These are phyloP conservation scores for Ustilaginoidea virens DNA, from an alignment of 2,329 filamentous ascomycete species.

Conservation along the genomic window DNA sequence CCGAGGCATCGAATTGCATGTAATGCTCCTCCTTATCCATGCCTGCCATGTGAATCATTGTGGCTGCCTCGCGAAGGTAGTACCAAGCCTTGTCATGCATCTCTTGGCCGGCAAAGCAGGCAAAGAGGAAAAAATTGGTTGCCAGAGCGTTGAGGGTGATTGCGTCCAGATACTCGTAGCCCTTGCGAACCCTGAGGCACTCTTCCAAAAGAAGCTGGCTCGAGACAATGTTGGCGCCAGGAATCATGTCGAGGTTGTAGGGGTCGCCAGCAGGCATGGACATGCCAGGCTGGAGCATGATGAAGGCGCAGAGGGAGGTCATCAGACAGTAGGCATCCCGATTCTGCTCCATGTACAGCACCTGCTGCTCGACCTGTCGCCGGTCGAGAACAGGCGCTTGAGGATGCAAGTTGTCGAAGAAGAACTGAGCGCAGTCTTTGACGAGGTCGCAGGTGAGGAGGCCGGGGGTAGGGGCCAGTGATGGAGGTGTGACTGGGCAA, in stretches of 20 bases:
- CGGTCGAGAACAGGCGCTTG: slow-evolving; percentile 48
- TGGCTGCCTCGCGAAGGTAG: slow-evolving; percentile 61
- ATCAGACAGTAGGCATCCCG: slow-evolving; percentile 49
- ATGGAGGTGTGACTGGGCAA: slow-evolving; percentile 29
- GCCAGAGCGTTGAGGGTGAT: slow-evolving; percentile 43
- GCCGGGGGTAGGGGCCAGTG: slow-evolving; percentile 39
- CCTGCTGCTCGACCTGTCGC: slow-evolving; percentile 39
- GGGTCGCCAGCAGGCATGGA: slow-evolving; percentile 40
- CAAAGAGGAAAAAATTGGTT: slow-evolving; percentile 70
- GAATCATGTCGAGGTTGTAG: slow-evolving; percentile 38
- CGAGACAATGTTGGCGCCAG: slow-evolving; percentile 45
- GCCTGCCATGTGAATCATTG: slow-evolving; percentile 44
- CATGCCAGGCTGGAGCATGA: slow-evolving; percentile 56
- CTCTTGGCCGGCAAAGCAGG: slow-evolving; percentile 54
- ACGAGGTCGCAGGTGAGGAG: slow-evolving; percentile 46
- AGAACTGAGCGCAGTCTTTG: slow-evolving; percentile 52
- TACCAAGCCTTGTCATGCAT: slow-evolving; percentile 68
- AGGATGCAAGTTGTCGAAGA: slow-evolving; percentile 51
- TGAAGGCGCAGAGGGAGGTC: slow-evolving; percentile 49
- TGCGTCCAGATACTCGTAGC: slow-evolving; percentile 41
- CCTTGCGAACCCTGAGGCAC: slow-evolving; percentile 46
- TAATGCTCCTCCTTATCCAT: slow-evolving; percentile 52
- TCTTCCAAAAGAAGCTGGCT: slow-evolving; percentile 55
- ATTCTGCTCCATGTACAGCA: slow-evolving; percentile 44
- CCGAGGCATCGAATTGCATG: slow-evolving; percentile 38